A percentile compares a stretch with the other conserved stretches of the same genome.
Conservation (phyloP, 2,329 filamentous ascomycete species). For the Chalaropsis ovoidea region DNA sequence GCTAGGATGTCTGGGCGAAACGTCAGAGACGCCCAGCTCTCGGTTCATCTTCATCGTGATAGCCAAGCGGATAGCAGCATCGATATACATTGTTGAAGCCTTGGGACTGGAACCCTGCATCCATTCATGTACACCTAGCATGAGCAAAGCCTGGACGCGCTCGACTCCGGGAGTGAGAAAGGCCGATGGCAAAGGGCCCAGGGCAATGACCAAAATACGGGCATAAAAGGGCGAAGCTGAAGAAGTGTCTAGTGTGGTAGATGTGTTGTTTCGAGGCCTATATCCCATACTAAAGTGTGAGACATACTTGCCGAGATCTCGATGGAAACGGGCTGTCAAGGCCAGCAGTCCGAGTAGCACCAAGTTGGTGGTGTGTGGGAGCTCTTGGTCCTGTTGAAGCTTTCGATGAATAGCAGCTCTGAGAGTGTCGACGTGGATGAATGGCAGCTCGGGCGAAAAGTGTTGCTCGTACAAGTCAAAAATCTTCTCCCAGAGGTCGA, state of each 20-base stretch:
- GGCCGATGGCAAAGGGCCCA: conserved; percentile 39
- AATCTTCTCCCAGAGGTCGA: conserved; percentile 56
- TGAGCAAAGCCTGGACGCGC: conserved; percentile 56
- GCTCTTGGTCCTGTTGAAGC: conserved; percentile 30
- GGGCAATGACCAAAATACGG: conserved; percentile 44
- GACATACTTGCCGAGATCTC: conserved; percentile 47
- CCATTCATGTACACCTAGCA: conserved; percentile 65
- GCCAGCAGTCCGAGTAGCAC: conserved; percentile 57
- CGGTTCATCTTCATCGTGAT: conserved; percentile 42
- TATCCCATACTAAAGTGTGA: conserved; percentile 31
- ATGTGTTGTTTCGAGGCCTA: neutral
- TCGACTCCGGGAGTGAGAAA: conserved; percentile 49
- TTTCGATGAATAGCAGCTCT: conserved; percentile 30
- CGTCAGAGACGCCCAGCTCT: conserved; percentile 17
- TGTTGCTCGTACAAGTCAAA: conserved; percentile 62
- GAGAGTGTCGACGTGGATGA: conserved; percentile 57
- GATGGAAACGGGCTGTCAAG: conserved; percentile 59
- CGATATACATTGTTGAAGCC: conserved; percentile 44
- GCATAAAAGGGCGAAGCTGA: conserved; percentile 57
- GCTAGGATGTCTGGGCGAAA: conserved; percentile 4
- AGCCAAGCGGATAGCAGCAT: conserved; percentile 53
- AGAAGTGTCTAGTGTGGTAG: conserved; percentile 38
- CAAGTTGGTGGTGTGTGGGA: conserved; percentile 43
- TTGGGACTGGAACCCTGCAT: conserved; percentile 52
- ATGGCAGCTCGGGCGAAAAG: conserved; percentile 62